Conservation (phyloP, 768 basidiomycete species). For the Lactarius akahatsu region DNA sequence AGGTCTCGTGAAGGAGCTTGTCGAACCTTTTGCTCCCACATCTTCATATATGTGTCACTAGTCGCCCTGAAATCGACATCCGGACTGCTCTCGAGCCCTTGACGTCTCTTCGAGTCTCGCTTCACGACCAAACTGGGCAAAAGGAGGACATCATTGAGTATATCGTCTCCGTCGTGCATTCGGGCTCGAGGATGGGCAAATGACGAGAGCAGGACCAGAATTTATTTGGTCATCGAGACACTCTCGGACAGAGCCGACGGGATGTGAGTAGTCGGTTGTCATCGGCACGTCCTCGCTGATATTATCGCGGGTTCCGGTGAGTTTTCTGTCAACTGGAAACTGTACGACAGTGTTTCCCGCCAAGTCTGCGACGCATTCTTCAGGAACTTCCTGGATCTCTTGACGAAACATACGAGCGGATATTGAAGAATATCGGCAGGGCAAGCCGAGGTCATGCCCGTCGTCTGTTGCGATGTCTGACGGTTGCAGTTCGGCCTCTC, state of each 20-base stretch:
- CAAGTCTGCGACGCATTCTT: neutral
- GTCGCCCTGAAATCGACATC: neutral
- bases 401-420: conserved; percentile 1
- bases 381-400: neutral
- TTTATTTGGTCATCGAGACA: neutral
- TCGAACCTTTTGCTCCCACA: neutral
- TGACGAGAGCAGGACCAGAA: neutral
- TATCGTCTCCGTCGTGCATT: neutral
- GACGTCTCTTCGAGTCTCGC: neutral
- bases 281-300: neutral
- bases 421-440: neutral
- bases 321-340: neutral
- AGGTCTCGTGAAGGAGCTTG: neutral
- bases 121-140: neutral
- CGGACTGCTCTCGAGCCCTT: neutral
- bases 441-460: neutral
- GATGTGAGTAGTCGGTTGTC: neutral
- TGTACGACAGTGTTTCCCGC: neutral
- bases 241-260: neutral
- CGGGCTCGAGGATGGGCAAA: neutral
- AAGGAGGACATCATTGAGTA: neutral
- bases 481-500: neutral
- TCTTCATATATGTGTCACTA: neutral
- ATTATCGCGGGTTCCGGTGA: neutral
- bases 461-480: neutral